A percentile compares a stretch with the other conserved stretches of the same genome.
Evolutionary conservation across 1,139 yeast genomes (phyloP).

Genomic region (Lodderomyces metapsilosis): DNA sequence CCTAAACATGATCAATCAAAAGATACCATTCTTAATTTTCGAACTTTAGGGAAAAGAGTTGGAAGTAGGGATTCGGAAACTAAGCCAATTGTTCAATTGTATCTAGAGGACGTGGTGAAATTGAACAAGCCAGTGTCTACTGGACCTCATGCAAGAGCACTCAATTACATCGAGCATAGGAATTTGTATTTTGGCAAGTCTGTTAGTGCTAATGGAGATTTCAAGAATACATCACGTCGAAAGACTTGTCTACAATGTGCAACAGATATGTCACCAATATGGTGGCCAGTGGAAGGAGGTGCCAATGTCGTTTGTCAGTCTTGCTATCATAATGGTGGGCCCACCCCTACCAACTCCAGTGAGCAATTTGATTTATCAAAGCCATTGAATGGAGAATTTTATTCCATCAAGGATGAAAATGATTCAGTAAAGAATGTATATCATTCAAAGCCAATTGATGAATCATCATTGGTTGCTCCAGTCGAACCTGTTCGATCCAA

Average conservation of each 20-base stretch:
- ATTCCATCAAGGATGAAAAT: constrained; percentile 29
- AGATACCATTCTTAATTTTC: constrained; percentile 16
- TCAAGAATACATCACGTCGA: background rate
- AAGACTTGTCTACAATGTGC: constrained; percentile 24
- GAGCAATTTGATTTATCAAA: constrained; percentile 13
- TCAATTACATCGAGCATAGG: constrained; percentile 26
- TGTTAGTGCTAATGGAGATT: background rate
- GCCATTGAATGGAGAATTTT: constrained; percentile 34
- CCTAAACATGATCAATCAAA: constrained; percentile 29
- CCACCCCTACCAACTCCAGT: background rate
- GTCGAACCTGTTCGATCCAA: constrained; percentile 19
- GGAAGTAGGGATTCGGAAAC: constrained; percentile 22
- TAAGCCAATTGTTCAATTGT: constrained; percentile 41
- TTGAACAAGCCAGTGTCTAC: constrained; percentile 15
- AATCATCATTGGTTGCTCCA: constrained; percentile 2
- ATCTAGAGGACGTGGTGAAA: constrained; percentile 41
- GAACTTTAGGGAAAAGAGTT: constrained; percentile 36
- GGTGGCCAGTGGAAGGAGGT: constrained; percentile 28
- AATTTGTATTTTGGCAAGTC: constrained; percentile 11
- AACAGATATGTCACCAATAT: constrained; percentile 34
- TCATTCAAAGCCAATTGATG: constrained; percentile 10
- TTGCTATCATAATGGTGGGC: constrained; percentile 24
- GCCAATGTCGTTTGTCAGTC: constrained; percentile 25
- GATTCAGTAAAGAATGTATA: constrained; percentile 25
- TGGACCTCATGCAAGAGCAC: constrained; percentile 36